A percentile compares a stretch with the other conserved stretches of the same genome.
These are phyloP conservation scores for Pyrus hybrid DNA, from an alignment of 331 rosid genomes.

Conservation along the genomic window DNA sequence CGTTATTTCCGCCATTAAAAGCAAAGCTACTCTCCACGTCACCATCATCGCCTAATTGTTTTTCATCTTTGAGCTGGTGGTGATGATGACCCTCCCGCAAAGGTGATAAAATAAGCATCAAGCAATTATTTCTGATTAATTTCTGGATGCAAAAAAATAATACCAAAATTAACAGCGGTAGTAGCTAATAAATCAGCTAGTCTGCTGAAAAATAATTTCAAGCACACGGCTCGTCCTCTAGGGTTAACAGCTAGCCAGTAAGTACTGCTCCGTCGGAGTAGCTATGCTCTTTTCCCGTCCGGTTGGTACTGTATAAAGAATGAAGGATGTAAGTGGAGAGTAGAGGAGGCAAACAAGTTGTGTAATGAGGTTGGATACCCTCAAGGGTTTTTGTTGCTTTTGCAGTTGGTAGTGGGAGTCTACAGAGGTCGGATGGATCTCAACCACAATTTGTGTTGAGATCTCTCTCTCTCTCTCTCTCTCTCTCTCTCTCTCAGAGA, in stretches of 20 bases:
- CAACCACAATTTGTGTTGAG: conserved; percentile 49
- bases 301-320: neutral
- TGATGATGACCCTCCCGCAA: conserved; percentile 21
- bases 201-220: neutral
- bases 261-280: neutral
- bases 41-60: conserved; percentile 1
- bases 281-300: neutral
- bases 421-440: conserved; percentile 28
- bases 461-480: neutral
- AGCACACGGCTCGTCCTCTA: neutral
- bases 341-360: neutral
- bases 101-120: conserved; percentile 77
- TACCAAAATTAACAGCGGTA: neutral
- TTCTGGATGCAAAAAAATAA: neutral
- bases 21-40: conserved; percentile 41
- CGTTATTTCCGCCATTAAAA: neutral
- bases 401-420: conserved; percentile 11
- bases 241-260: neutral
- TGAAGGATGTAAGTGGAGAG: neutral
- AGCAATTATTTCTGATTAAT: neutral
- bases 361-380: conserved; percentile 5
- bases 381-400: neutral
- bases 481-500: conserved; percentile 8
- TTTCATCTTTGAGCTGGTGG: conserved; percentile 30
- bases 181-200: neutral